Evolutionary conservation across 2,329 filamentous ascomycete genomes (phyloP), one percentile per base, ranked within the genome.

Genomic region (Bimuria novae-zelandiae): DNA sequence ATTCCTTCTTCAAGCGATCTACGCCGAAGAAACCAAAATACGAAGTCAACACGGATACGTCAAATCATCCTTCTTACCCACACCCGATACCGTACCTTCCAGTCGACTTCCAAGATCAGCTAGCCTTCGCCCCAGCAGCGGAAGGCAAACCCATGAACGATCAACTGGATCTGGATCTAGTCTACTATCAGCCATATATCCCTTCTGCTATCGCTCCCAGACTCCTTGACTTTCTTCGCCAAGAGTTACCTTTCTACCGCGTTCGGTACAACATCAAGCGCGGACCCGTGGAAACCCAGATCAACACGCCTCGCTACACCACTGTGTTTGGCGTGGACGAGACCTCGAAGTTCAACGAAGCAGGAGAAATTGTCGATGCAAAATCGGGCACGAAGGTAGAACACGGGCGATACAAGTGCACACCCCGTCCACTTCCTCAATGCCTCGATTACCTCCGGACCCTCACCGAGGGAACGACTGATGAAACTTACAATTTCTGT

Each of bases 161-260:
- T 64, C 84, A 89, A 63, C 82, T 84, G 0, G 82, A 92, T 57
- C 79, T 92, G 0, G 87, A 92, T 67, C 78, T 93, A 0, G 73
- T 92, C 7, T 90, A 90, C 72, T 92, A 88, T 68, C 81, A 90
- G 62, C 89, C 89, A 0, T 92, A 89, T 58, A 80, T 92, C 3
- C 82, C 86, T 0, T 74, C 77, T 2, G 71, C 79, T 11, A 77
- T 84, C 10, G 78, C 84, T 17, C 78, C 79, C 3, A 77, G 83
- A 3, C 72, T 91, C 0, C 93, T 92, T 71, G 75, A 84, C 12
- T 91, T 91, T 64, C 79, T 93, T 1, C 83, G 89, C 1, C 73
- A 78, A n/a, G 81, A 88, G 55, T 74, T 93, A 1, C 88, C 88
- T 7, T 92, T 92, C 73, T 90, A 92, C 64, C 82, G 88, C 47